Base-by-base conservation (phyloP, 2,329 filamentous ascomycete genomes). In the Aspergillus neoniger region DNA sequence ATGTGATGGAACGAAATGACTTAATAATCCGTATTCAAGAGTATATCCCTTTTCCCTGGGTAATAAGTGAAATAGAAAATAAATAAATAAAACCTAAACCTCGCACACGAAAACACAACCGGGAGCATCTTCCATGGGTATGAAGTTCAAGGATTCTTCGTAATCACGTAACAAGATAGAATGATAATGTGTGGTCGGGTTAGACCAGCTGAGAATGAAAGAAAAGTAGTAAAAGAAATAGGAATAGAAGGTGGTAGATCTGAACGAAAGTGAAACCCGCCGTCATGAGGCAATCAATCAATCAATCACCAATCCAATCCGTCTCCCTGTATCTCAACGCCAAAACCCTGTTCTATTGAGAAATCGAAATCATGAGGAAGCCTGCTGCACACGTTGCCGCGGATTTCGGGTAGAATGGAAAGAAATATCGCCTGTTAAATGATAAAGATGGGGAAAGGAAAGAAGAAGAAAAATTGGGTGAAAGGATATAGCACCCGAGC, bases 281-380 rank as follows among this genome's bases (percentile, higher is more conserved):
- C 59, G 25, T 51, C 47, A 41, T 54, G 41, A 49, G 41, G 43
- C 48, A 39, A 58, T 49, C 43, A 53, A 15, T 49, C 43, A 53
- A 15, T 38, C 48, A 39, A 58, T 49, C 43, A 53, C 19, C 44
- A 54, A 38, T 60, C 55, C 63, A 36, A 36, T 36, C 32, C 12
- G 28, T 14, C 32, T 36, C 44, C 61, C 51, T 69, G 51, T 69
- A 69, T 60, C 55, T 60, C 58, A 72, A 72, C 70, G 70, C 70
- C 70, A 60, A 60, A 59, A 55, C 21, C 56, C 61, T 28, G n/a
- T 52, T 70, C 67, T 69, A 67, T 67, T 63, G 58, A 54, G 55
- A 49, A 55, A 54, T 15, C 38, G 19, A 38, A 52, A 55, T 52
- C 38, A 39, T 48, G 39, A 30, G 25, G 21, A 49, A 49, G 17